Conservation (phyloP, 2,329 filamentous ascomycete genomes). For the Cytospora piceae region DNA sequence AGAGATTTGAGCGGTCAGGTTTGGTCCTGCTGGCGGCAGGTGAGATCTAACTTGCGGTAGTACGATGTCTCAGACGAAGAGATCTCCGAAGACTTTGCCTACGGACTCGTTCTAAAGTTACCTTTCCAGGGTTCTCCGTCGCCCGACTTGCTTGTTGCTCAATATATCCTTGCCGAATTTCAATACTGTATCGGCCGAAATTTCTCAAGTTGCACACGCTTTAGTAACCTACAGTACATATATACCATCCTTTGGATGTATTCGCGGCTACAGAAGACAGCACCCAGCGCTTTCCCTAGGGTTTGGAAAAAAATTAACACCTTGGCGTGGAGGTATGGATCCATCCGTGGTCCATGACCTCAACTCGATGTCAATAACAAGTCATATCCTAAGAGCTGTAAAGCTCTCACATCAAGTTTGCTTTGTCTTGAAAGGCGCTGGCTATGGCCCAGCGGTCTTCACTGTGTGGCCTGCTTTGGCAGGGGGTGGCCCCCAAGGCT, state of each 20-base stretch:
- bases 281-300: no score
- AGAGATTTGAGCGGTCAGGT: slow-evolving; percentile 57
- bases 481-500: not conserved
- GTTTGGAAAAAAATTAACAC: no score
- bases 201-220: slow-evolving; percentile 11
- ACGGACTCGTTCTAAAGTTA: not conserved
- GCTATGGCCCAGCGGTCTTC: not conserved
- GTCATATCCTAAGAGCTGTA: not conserved
- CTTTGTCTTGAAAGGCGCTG: not conserved
- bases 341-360: not conserved
- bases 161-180: slow-evolving; percentile 6
- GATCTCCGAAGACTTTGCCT: not conserved
- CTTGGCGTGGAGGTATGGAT: no score
- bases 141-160: slow-evolving; percentile 8
- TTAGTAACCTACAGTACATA: not conserved
- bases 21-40: not conserved
- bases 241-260: not conserved
- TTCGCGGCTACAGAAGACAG: not conserved
- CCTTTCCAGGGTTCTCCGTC: slow-evolving; percentile 1
- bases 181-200: slow-evolving; percentile 22
- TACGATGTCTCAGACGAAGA: not conserved
- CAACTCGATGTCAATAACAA: not conserved
- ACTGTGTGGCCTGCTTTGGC: not conserved
- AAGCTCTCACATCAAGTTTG: not conserved
- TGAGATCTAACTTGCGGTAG: not conserved